Conservation (phyloP, 495 filamentous ascomycete species). For the Xylaria acuta region DNA sequence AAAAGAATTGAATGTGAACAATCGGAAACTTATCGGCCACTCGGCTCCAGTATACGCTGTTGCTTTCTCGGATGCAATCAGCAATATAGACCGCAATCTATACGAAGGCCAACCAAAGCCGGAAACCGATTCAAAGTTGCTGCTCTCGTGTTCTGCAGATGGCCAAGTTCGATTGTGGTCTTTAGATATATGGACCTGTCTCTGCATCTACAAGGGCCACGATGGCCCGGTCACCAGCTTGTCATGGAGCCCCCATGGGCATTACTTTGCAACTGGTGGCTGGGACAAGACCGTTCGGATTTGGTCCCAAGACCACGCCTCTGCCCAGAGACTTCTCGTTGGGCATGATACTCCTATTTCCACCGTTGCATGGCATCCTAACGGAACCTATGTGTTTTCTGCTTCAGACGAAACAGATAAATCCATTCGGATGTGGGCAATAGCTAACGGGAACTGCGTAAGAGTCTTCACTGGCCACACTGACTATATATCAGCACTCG, state of each 20-base stretch:
- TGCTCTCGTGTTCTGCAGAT: slow-evolving; percentile 88
- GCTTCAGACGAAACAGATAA: slow-evolving; percentile 79
- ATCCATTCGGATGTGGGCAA: slow-evolving; percentile 96
- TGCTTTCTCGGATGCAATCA: slow-evolving; percentile 83
- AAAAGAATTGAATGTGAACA: slow-evolving; percentile 54
- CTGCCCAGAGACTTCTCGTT: slow-evolving; percentile 84
- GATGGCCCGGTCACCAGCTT: slow-evolving; percentile 88
- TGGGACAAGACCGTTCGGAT: slow-evolving; percentile 89
- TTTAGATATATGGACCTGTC: slow-evolving; percentile 83
- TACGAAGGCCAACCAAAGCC: slow-evolving; percentile 56
- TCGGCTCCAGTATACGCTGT: slow-evolving; percentile 86
- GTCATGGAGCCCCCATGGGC: slow-evolving; percentile 89
- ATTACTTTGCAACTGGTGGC: slow-evolving; percentile 89
- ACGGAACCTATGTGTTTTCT: slow-evolving; percentile 90
- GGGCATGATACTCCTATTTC: slow-evolving; percentile 92
- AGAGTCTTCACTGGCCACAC: slow-evolving; percentile 92
- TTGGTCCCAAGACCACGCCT: slow-evolving; percentile 90
- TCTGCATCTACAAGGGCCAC: slow-evolving; percentile 92
- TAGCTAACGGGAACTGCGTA: slow-evolving; percentile 81
- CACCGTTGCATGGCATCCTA: slow-evolving; percentile 86
- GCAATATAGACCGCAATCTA: slow-evolving; percentile 52
- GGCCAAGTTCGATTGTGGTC: slow-evolving; percentile 91
- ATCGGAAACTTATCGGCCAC: slow-evolving; percentile 88
- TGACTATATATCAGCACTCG: slow-evolving; percentile 79
- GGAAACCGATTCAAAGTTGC: slow-evolving; percentile 69